These are phyloP conservation scores for Glaciozyma martinii DNA, from an alignment of 768 basidiomycete genomes.

Conservation along the genomic window DNA sequence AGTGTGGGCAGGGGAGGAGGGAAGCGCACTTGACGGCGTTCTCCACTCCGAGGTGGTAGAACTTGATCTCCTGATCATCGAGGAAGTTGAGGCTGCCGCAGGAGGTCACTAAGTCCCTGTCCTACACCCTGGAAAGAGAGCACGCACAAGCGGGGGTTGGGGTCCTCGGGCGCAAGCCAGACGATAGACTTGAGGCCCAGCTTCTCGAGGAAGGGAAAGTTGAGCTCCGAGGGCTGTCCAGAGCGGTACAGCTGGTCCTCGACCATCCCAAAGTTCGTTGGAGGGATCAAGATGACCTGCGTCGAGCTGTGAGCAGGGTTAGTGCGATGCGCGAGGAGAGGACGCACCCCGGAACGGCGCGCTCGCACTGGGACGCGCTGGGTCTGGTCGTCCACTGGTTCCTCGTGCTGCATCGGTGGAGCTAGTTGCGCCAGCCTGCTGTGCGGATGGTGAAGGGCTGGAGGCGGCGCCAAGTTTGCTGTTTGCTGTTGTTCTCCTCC, in stretches of 20 bases:
- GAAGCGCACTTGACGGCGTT: slow-evolving; percentile 19
- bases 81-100: slow-evolving; percentile 33
- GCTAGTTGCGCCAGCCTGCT: too few relatives aligned
- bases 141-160: slow-evolving; percentile 38
- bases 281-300: slow-evolving; percentile 38
- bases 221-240: slow-evolving; percentile 38
- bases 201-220: slow-evolving; percentile 34
- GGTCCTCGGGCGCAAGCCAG: slow-evolving; percentile 42
- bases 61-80: slow-evolving; percentile 37
- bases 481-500: too few relatives aligned
- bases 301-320: background rate
- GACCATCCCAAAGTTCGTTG: slow-evolving; percentile 40
- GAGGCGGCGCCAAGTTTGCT: too few relatives aligned
- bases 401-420: too few relatives aligned
- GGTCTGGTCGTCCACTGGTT: too few relatives aligned
- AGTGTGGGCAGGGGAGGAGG: too few relatives aligned
- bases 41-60: slow-evolving; percentile 37
- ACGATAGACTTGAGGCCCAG: slow-evolving; percentile 34
- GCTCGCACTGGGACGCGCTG: too few relatives aligned
- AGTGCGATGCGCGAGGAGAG: too few relatives aligned
- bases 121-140: too few relatives aligned
- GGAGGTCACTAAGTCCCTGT: too few relatives aligned
- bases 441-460: too few relatives aligned
- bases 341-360: too few relatives aligned
- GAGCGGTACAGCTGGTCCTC: slow-evolving; percentile 41